These are phyloP conservation scores for Penicillium sp. DNA, from an alignment of 2,329 filamentous ascomycete genomes.

Conservation along the genomic window DNA sequence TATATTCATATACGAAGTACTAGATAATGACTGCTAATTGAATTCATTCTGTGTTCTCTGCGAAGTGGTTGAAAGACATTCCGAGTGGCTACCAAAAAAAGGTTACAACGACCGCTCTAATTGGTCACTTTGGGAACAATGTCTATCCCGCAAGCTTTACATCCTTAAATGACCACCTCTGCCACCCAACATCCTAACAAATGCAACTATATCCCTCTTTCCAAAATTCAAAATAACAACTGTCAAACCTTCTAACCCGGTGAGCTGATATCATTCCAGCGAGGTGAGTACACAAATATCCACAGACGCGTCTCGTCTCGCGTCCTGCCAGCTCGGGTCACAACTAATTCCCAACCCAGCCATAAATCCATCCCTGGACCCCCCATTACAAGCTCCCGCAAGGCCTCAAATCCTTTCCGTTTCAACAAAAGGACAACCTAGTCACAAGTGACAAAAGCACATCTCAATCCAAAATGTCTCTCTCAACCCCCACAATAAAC, in stretches of 20 bases:
- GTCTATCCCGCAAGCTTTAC: conserved; percentile 48
- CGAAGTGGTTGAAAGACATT: too few species aligned
- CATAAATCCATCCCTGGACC: neutral
- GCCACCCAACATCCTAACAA: too few species aligned
- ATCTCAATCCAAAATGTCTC: neutral
- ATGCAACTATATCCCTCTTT: too few species aligned
- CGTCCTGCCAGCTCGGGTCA: neutral
- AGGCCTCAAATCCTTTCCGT: too few species aligned
- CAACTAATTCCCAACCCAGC: neutral
- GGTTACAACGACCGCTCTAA: conserved; percentile 12
- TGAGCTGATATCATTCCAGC: neutral
- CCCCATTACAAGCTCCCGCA: too few species aligned
- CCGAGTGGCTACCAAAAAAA: too few species aligned
- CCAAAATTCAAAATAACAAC: too few species aligned
- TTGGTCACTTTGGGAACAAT: conserved; percentile 28
- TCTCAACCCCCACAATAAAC: neutral
- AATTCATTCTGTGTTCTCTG: neutral
- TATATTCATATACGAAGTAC: neutral
- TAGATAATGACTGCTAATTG: neutral
- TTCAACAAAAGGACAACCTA: too few species aligned
- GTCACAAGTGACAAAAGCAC: neutral
- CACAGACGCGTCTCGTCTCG: conserved; percentile 16
- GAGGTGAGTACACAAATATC: conserved; percentile 4
- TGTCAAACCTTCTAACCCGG: too few species aligned
- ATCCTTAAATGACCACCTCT: too few species aligned